Base-by-base conservation (phyloP, 345 rosid genomes). In the Fremontodendron californicum region DNA sequence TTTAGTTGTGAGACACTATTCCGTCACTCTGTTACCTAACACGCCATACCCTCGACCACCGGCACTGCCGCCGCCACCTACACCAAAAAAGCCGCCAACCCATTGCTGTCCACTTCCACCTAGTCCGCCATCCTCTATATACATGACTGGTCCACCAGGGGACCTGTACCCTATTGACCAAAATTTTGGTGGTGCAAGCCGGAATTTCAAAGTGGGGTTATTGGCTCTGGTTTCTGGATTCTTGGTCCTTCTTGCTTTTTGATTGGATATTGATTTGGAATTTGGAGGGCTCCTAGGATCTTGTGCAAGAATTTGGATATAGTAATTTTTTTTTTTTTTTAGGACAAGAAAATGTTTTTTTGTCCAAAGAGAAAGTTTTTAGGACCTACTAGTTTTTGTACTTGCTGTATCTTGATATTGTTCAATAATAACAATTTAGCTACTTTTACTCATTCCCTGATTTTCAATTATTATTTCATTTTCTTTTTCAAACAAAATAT, bases 81-180 rank as follows among this genome's bases (percentile, higher is more conserved):
- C 86, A 11, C 83, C 83, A 0, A 83, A 83, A 72, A 88, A 90
- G 81, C 75, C 65, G 4, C 82, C 83, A 21, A 84, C 89, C 3
- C 12, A 79, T 8, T 49, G 84, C 79, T 86, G 90, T 71, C 90
- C 93, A 35, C 78, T 85, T 0, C 91, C 90, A 31, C 91, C 91
- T 4, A 67, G 52, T 13, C 88, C 92, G 2, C 40, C 87, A 10
- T 75, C 83, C 5, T 68, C 72, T 45, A 77, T 90, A 42, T 90
- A 86, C 84, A 82, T 87, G 63, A 87, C 91, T 2, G 90, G 93
- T 43, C 93, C 93, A 3, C 93, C 93, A 40, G 91, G 90, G 61
- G 70, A 73, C 74, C 74, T 90, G 54, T 90, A 90, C 78, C 90
- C 93, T 6, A n/a, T 90, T 33, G 91, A 85, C 76, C 81, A 79